Percentiles rank a stretch among this genome's conserved stretches.
These are phyloP conservation scores for Sherardia arvensis DNA, from an alignment of 257 asterid genomes.

Conservation along the genomic window DNA sequence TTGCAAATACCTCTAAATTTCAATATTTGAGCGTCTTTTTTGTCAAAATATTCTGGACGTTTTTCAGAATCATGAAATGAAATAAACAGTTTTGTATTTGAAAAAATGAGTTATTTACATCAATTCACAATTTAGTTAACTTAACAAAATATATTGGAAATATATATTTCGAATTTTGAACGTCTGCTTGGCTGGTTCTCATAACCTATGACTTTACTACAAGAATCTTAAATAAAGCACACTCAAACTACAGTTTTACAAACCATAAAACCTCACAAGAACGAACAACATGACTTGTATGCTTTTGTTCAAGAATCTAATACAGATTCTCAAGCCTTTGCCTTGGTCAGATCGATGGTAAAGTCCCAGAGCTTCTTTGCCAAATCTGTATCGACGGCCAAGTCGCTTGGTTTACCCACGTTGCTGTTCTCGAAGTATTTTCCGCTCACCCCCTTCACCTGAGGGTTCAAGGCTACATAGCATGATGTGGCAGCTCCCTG, in stretches of 20 bases:
- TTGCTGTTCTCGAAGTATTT: constrained; percentile 57
- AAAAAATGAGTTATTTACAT: too few relatives aligned
- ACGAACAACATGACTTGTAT: not conserved
- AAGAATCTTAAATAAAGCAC: not conserved
- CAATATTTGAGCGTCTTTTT: too few relatives aligned
- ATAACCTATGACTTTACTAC: not conserved
- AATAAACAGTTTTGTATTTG: too few relatives aligned
- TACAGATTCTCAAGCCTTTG: too few relatives aligned
- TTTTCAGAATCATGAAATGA: too few relatives aligned
- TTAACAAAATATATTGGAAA: too few relatives aligned
- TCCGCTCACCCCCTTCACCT: constrained; percentile 55
- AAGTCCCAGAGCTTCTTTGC: constrained; percentile 71
- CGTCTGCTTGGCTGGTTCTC: too few relatives aligned
- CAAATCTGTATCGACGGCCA: constrained; percentile 41
- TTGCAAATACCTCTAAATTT: too few relatives aligned
- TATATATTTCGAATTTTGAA: too few relatives aligned
- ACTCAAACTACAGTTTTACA: not conserved
- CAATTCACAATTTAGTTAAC: too few relatives aligned
- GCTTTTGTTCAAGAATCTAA: too few relatives aligned
- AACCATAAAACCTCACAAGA: not conserved
- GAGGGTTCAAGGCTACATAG: constrained; percentile 65
- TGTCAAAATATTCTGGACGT: too few relatives aligned
- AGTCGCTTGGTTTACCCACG: constrained; percentile 28
- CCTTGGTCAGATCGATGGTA: constrained; percentile 37
- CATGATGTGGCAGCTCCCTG: constrained; percentile 90